Evolutionary conservation across 2,329 filamentous ascomycete species (phyloP).

Genomic region (Trichophyton simii): DNA sequence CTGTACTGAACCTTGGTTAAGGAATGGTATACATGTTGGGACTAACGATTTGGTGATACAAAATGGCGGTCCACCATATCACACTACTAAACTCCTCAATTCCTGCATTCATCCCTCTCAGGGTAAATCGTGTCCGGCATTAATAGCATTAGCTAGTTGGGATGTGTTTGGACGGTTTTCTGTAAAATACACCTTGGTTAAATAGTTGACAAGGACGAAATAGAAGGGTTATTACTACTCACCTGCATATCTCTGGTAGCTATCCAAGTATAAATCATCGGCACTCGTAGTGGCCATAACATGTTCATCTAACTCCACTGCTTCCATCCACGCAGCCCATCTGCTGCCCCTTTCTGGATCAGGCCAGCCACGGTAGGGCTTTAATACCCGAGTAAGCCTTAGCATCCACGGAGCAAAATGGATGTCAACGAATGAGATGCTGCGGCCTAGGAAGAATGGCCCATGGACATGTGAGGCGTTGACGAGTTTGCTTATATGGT

Average conservation of each 20-base stretch:
- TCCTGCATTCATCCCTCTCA: slow-evolving; percentile 19
- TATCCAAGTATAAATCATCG: slow-evolving; percentile 54
- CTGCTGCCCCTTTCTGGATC: slow-evolving; percentile 50
- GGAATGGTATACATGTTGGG: neutral
- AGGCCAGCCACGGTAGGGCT: slow-evolving; percentile 54
- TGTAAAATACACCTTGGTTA: slow-evolving; percentile 14
- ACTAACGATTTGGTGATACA: neutral
- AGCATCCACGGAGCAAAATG: slow-evolving; percentile 65
- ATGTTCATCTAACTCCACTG: slow-evolving; percentile 52
- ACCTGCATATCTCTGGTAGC: slow-evolving; percentile 51
- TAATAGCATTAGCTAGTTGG: slow-evolving; percentile 47
- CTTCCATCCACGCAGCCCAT: slow-evolving; percentile 58
- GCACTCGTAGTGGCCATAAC: slow-evolving; percentile 56
- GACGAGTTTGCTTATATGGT: slow-evolving; percentile 51
- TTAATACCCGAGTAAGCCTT: slow-evolving; percentile 52
- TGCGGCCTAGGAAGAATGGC: slow-evolving; percentile 54
- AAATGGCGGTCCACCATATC: neutral
- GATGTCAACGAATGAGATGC: slow-evolving; percentile 56
- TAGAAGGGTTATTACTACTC: slow-evolving; percentile 17
- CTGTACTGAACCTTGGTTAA: neutral
- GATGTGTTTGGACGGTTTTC: slow-evolving; percentile 50
- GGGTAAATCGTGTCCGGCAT: slow-evolving; percentile 43
- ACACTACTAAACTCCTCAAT: neutral
- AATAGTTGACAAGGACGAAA: neutral
- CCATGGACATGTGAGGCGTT: slow-evolving; percentile 47